Evolutionary conservation across 2,329 filamentous ascomycete species (phyloP).

Genomic region (Trichoderma harzianum): DNA sequence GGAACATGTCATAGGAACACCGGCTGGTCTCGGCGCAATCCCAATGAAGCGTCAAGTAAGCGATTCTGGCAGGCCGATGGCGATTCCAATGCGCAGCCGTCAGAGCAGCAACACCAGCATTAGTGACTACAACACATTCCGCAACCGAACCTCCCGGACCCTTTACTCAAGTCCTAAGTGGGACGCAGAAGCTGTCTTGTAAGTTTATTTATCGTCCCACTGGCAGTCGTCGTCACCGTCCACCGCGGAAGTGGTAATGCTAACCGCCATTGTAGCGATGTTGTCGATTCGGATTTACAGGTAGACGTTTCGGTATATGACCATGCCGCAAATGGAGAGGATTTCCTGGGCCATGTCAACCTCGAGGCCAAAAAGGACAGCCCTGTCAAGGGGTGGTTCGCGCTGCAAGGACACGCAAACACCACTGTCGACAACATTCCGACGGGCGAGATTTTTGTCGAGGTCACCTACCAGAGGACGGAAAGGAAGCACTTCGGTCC

Average conservation of each 20-base stretch:
- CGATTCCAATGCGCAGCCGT: conserved; percentile 93
- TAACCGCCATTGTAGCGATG: conserved; percentile 60
- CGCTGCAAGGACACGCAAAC: conserved; percentile 71
- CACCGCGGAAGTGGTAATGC: conserved; percentile 1
- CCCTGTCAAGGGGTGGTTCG: conserved; percentile 80
- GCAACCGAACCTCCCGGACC: conserved; percentile 53
- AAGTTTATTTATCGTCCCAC: conserved; percentile 37
- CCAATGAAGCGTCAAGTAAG: conserved; percentile 69
- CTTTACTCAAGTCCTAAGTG: conserved; percentile 82
- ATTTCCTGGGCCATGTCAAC: conserved; percentile 87
- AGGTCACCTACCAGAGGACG: conserved; percentile 78
- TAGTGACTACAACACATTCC: conserved; percentile 59
- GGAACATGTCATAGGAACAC: conserved; percentile 46
- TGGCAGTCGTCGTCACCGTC: background rate
- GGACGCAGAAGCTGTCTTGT: conserved; percentile 96
- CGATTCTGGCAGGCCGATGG: conserved; percentile 80
- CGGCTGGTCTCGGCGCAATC: conserved; percentile 52
- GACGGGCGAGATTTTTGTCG: conserved; percentile 85
- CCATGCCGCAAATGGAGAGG: conserved; percentile 71
- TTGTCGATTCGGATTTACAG: conserved; percentile 85
- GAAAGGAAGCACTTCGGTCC: conserved; percentile 92
- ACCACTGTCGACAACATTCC: conserved; percentile 67
- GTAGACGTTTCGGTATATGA: conserved; percentile 95
- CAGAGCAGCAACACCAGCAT: conserved; percentile 94
- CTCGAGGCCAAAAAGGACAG: conserved; percentile 67